These are phyloP conservation scores for Schwanniomyces polymorphus DNA, from an alignment of 805 yeast species.

Conservation along the genomic window DNA sequence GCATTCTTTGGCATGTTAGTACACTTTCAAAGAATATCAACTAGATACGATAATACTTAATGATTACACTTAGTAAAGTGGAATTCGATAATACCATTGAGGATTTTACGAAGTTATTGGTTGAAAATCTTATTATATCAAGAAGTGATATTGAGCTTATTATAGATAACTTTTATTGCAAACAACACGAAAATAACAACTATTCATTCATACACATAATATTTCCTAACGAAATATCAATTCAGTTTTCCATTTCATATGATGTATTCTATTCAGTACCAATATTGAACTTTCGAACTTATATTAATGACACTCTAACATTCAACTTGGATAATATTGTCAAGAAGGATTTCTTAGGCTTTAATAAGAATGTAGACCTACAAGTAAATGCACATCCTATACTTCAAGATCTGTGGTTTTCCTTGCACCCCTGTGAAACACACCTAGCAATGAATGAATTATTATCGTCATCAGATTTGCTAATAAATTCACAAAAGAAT, in stretches of 20 bases:
- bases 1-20: not conserved
- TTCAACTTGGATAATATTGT: not conserved
- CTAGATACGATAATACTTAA: not conserved
- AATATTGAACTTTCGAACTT: constrained; percentile 19
- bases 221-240: not conserved
- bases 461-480: not conserved
- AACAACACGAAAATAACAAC: constrained; percentile 1
- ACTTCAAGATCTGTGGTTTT: constrained; percentile 17
- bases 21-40: too few relatives aligned
- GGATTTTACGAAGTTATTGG: constrained; percentile 13
- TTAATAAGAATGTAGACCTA: constrained; percentile 1
- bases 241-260: constrained; percentile 27
- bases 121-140: constrained; percentile 3
- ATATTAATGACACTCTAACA: not conserved
- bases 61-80: constrained; percentile 6
- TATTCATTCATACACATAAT: constrained; percentile 1
- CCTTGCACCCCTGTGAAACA: constrained; percentile 34
- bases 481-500: not conserved
- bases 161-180: not conserved
- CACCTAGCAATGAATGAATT: constrained; percentile 12
- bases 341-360: not conserved
- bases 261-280: constrained; percentile 32
- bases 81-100: constrained; percentile 13
- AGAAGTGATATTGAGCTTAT: not conserved
- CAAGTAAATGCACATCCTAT: constrained; percentile 13